Base-by-base conservation (phyloP, 2,329 filamentous ascomycete species). In the Aspergillus hiratsukae region DNA sequence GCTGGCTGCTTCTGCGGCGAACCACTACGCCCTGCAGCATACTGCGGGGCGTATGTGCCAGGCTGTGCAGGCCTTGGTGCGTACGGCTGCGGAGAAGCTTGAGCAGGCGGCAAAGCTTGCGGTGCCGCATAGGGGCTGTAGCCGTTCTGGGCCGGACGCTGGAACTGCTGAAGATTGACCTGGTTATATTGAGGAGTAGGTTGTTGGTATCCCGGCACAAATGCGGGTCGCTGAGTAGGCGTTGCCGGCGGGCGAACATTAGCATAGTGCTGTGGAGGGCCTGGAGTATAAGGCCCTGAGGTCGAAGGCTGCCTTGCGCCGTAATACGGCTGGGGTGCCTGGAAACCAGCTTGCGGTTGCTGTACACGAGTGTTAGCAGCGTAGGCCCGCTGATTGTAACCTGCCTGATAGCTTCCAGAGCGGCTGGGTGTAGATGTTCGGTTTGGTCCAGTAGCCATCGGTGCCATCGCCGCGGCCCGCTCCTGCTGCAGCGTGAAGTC, bases 401-500 rank as follows among this genome's bases (percentile, higher is more conserved):
- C 61, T 37, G 67, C 58, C 57, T 71, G 72, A 61, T 67, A 68
- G 63, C 61, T 64, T 48, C 60, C 58, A 45, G 72, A 63, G 31
- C 72, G 67, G 11, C 69, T 64, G 14, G 74, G 72, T 3, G 71
- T 75, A 23, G 72, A 65, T 31, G 67, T 67, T 37, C 72, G 71
- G 56, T 64, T 69, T 2, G 67, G 65, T 28, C 69, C 64, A 37
- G 64, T 65, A 27, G 67, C 58, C 41, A 71, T 65, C 23, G 73
- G 66, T 19, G 68, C 62, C 29, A 69, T 59, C 45, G 67, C 69
- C 11, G 72, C 66, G 19, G 68, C 64, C 48, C 76, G 74, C 57
- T 75, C 73, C 60, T 76, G 74, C 53, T 83, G 82, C 31, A 81
- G 71, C 43, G 82, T 83, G 41, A 80, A 80, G 61, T 91, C 88